Percentiles rank a stretch among this genome's conserved stretches.
These are phyloP conservation scores for Acanthamoeba lugdunensis DNA, from an alignment of 208 protist genomes.

Conservation along the genomic window DNA sequence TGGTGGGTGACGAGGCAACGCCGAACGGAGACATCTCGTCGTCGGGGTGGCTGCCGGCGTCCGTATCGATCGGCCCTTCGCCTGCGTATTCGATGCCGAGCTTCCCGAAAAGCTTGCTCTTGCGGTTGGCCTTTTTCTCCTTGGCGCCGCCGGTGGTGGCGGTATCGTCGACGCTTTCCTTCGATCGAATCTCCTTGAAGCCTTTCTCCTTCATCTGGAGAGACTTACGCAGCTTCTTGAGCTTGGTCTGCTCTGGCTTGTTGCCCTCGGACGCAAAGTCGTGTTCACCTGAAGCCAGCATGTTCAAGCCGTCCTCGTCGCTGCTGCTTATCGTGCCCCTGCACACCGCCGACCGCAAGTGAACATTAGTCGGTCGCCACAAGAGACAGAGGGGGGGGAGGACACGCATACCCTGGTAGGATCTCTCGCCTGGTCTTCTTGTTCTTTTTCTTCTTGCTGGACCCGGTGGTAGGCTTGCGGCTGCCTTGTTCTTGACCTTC, in stretches of 20 bases:
- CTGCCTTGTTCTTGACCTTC: neutral
- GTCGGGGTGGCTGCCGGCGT: neutral
- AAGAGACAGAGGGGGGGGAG: neutral
- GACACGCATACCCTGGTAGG: neutral
- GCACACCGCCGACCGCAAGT: neutral
- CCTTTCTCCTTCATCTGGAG: conserved; percentile 52
- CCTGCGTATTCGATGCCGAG: conserved; percentile 39
- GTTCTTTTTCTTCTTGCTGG: conserved; percentile 22
- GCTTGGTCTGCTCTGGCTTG: conserved; percentile 7
- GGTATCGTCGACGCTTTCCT: neutral
- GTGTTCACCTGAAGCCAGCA: conserved; percentile 22
- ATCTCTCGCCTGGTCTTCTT: conserved; percentile 15
- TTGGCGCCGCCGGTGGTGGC: neutral
- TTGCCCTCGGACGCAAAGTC: neutral
- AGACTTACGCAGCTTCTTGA: conserved; percentile 40
- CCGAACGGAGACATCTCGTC: neutral
- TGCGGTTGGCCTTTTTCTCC: conserved; percentile 36
- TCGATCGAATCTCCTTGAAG: conserved; percentile 23
- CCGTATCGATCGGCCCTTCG: neutral
- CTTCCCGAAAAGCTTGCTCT: conserved; percentile 67
- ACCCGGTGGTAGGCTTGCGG: neutral
- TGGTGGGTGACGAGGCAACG: neutral
- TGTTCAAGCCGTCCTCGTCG: conserved; percentile 58
- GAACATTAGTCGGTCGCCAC: neutral
- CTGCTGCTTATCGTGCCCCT: conserved; percentile 33